Conservation (phyloP, 805 yeast genomes). For the Saturnispora saitoi region DNA sequence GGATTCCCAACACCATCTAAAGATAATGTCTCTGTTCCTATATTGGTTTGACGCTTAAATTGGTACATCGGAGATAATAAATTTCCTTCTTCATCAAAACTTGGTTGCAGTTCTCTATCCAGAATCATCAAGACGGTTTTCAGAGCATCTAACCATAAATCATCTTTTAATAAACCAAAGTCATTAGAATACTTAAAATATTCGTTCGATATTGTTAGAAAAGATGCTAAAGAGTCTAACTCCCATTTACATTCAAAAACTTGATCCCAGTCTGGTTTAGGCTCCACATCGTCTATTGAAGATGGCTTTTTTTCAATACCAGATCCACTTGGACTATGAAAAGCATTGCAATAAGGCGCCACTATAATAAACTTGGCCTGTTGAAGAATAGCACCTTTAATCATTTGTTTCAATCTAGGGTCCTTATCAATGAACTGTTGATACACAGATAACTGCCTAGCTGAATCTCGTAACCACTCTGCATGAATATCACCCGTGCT, state of each 20-base stretch:
- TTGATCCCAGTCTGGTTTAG: conserved; percentile 57
- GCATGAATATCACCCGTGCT: conserved; percentile 93
- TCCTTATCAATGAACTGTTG: conserved; percentile 53
- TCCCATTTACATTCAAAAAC: conserved; percentile 91
- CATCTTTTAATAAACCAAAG: conserved; percentile 35
- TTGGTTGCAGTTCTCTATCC: conserved; percentile 50
- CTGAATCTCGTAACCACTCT: conserved; percentile 86
- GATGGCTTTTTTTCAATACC: conserved; percentile 41
- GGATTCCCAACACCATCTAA: conserved; percentile 81
- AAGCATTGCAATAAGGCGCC: conserved; percentile 85
- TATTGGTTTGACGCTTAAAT: conserved; percentile 64
- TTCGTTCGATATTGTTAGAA: conserved; percentile 65
- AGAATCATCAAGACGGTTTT: conserved; percentile 44
- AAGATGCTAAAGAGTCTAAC: conserved; percentile 77
- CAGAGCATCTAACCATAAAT: conserved; percentile 52
- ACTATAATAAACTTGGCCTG: conserved; percentile 56
- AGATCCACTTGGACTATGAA: conserved; percentile 67
- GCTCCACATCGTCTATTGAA: conserved; percentile 56
- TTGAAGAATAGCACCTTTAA: conserved; percentile 72
- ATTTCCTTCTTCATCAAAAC: conserved; percentile 46
- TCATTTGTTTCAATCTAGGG: conserved; percentile 37
- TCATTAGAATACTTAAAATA: conserved; percentile 52
- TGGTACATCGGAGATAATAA: conserved; percentile 46
- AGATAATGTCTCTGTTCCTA: conserved; percentile 76
- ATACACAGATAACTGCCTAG: conserved; percentile 73